Evolutionary conservation across 805 yeast species (phyloP), one percentile per base, ranked within the genome.

Genomic region (Saccharomycopsis javanensis): DNA sequence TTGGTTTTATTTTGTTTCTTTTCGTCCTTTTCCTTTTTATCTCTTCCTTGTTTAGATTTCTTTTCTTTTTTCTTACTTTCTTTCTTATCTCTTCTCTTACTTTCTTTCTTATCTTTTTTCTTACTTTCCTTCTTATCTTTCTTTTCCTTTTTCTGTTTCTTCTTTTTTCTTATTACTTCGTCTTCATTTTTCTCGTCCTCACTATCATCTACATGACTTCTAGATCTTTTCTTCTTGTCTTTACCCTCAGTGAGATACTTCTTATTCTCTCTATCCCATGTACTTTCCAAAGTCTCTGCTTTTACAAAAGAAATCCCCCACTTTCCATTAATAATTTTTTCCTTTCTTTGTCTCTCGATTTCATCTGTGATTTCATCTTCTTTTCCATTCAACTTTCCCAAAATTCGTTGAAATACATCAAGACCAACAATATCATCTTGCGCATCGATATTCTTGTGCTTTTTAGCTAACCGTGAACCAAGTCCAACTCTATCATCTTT

Each of bases 351-450:
- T 62, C 80, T 75, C 42, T 87, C 92, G 62, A 88, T 70, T 65
- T 83, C 91, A 59, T 80, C 73, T 57, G 73, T 72, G 27, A 86
- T 79, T 57, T 76, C 79, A 34, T 81, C 86, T 65, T 85, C 92
- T 63, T 83, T 86, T 51, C 97, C 97, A 68, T 92, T 92, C 61
- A 92, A 76, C 67, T 90, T 79, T 10, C 97, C 97, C 61, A 92
- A 74, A 51, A 92, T 79, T 64, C 95, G 78, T 72, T 92, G 99
- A 68, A 94, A 92, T 2, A 86, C 96, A 69, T 94, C 98, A 46
- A 92, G 75, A 3, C 97, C 97, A 10, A 90, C 86, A 63, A 92
- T 83, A 62, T 88, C 96, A 58, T 88, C 96, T 62, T 82, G 79
- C 64, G 85, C 89, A 64, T 81, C 88, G 63, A 85, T 94, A 50